phyloP scores from a whole-genome alignment of 2,329 filamentous ascomycete genomes.

The Immersiporthe knoxdaviesiana region DNA sequence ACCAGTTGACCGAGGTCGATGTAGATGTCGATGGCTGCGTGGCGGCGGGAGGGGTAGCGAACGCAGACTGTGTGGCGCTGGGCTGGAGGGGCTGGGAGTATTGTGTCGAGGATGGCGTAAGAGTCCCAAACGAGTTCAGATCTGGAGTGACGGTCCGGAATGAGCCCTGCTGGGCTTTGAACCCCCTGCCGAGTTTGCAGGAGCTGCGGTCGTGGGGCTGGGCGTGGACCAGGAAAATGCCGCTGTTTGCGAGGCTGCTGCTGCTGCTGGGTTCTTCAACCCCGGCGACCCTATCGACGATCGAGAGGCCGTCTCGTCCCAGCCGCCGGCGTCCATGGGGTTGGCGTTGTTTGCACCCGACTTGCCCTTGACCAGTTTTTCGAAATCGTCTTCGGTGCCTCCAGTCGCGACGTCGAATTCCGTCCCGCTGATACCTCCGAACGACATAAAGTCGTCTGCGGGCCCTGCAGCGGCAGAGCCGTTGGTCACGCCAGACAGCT shows the following conservation, averaged over 20 bases:
- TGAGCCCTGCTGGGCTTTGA: conserved; percentile 44
- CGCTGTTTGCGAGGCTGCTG: conserved; percentile 41
- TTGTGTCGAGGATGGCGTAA: conserved; percentile 64
- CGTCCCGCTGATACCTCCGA: conserved; percentile 68
- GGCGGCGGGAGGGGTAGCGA: conserved; percentile 32
- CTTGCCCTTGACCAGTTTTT: conserved; percentile 83
- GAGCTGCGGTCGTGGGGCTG: conserved; percentile 43
- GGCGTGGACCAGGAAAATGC: conserved; percentile 69
- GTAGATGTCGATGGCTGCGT: conserved; percentile 29
- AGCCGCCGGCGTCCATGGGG: conserved; percentile 51
- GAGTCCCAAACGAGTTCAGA: conserved; percentile 55
- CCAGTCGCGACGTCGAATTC: conserved; percentile 56
- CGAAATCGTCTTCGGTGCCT: conserved; percentile 75
- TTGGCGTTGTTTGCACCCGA: conserved; percentile 44
- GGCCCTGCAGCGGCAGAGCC: conserved; percentile 51
- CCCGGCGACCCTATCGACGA: conserved; percentile 41
- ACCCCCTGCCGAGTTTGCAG: conserved; percentile 39
- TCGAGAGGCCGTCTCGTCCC: conserved; percentile 48
- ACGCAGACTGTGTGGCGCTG: conserved; percentile 34
- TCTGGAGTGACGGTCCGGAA: conserved; percentile 65
- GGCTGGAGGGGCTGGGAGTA: conserved; percentile 65
- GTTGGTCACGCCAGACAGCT: conserved; percentile 67
- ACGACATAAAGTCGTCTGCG: conserved; percentile 71
- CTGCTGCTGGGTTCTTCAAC: conserved; percentile 38
- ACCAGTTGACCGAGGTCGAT: conserved; percentile 55